Base-by-base conservation (phyloP, 306 rosid genomes). In the Trifolium dubium region DNA sequence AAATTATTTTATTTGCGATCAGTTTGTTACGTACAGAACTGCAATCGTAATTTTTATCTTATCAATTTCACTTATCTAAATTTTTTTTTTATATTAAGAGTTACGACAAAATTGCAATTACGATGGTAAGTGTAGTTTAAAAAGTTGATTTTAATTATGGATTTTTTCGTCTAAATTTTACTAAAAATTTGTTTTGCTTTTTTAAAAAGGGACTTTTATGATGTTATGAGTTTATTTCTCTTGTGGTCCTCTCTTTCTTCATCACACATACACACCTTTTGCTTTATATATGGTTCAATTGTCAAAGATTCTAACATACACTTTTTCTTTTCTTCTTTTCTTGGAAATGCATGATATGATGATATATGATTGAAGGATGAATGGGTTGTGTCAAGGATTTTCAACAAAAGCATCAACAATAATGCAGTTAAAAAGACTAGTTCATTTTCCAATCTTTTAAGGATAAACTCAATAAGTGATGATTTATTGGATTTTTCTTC, bases 351-450 rank as follows among this genome's bases (percentile, higher is more conserved):
- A 49, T 49, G 55, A 49, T 59, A 14, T 59, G 15, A 29, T 29
- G 47, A 41, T 55, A 12, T 72, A 10, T 18, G 18, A n/a, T 76
- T 31, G 51, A 83, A 93, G 98, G 89, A 88, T 43, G 98, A 89
- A 81, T 93, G 98, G 98, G 98, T 88, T 34, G 98, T 93, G 8
- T 82, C 85, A 85, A 87, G 85, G 55, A 85, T 93, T 64, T 79
- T 88, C 77, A 90, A 88, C 83, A 93, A 91, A 87, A 87, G 43
- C 82, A 37, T 37, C 40, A 69, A 69, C 83, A 66, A 54, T 4
- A 66, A 54, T 4, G 89, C 77, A 31, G 62, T 59, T 0, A 83
- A 61, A 17, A 83, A 49, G 73, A 67, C 29, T 34, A 64, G 14
- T 34, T 75, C 70, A 13, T 47, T 30, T 62, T 69, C 83, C 5